Conservation (phyloP, 2,329 filamentous ascomycete species). For the Microcyclosporella mali region DNA sequence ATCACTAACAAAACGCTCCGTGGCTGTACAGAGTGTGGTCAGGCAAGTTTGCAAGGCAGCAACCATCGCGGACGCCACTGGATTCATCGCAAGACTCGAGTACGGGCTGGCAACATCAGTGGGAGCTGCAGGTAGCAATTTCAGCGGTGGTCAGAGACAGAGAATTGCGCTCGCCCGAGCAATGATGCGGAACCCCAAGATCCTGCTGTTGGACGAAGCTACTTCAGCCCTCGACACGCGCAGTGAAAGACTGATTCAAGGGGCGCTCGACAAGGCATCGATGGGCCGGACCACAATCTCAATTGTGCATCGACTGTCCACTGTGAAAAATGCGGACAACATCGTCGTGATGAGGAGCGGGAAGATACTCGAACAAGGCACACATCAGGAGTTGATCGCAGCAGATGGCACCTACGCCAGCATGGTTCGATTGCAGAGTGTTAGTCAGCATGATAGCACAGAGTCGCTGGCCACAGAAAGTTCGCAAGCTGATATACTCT, state of each 20-base stretch:
- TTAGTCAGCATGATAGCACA: slow-evolving; percentile 15
- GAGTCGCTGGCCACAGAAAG: slow-evolving; percentile 1
- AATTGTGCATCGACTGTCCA: slow-evolving; percentile 40
- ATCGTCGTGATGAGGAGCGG: slow-evolving; percentile 40
- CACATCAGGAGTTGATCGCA: slow-evolving; percentile 28
- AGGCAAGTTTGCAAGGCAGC: slow-evolving; percentile 46
- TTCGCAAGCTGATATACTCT: slow-evolving; percentile 9
- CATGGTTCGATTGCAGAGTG: slow-evolving; percentile 44
- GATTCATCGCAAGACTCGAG: slow-evolving; percentile 51
- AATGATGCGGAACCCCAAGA: slow-evolving; percentile 35
- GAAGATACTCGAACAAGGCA: slow-evolving; percentile 35
- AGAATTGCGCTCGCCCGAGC: slow-evolving; percentile 40
- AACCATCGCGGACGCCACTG: slow-evolving; percentile 49
- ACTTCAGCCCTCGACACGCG: slow-evolving; percentile 31
- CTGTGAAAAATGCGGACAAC: slow-evolving; percentile 36
- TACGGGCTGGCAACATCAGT: slow-evolving; percentile 45
- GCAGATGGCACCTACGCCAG: slow-evolving; percentile 39
- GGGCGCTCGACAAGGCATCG: slow-evolving; percentile 35
- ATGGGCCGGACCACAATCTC: slow-evolving; percentile 36
- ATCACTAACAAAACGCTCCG: slow-evolving; percentile 31
- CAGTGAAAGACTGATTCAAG: slow-evolving; percentile 25
- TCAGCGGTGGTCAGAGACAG: slow-evolving; percentile 39
- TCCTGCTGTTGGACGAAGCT: slow-evolving; percentile 41
- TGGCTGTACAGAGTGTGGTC: slow-evolving; percentile 46
- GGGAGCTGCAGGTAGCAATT: slow-evolving; percentile 31